Evolutionary conservation across 2,329 filamentous ascomycete genomes (phyloP).

Genomic region (Ciborinia camelliae): DNA sequence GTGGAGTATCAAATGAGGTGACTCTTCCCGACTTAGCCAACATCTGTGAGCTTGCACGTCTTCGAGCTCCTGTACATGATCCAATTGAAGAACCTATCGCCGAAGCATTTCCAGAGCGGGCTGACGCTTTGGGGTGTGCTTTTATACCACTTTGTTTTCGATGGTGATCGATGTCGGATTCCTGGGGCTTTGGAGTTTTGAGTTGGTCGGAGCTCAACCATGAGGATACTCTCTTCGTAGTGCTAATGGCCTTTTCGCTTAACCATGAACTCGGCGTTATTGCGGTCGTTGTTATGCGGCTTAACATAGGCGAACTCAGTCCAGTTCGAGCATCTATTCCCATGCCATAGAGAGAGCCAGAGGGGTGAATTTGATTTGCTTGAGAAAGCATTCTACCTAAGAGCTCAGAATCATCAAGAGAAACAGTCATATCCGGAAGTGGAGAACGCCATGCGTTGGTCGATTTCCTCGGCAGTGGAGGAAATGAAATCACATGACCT

Average conservation of each 20-base stretch:
- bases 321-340: slow-evolving; percentile 26
- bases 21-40: slow-evolving; percentile 25
- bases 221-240: slow-evolving; percentile 17
- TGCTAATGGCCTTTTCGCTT: not conserved
- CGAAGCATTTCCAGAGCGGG: slow-evolving; percentile 21
- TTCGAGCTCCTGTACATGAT: slow-evolving; percentile 21
- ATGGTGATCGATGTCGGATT: slow-evolving; percentile 1
- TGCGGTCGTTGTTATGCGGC: not conserved
- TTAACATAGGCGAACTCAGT: not conserved
- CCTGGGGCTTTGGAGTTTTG: not conserved
- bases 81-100: slow-evolving; percentile 28
- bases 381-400: not conserved
- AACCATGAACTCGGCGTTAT: not conserved
- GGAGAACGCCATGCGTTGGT: slow-evolving; percentile 34
- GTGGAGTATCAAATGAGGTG: slow-evolving; percentile 17
- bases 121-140: slow-evolving; percentile 24
- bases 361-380: not conserved
- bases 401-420: not conserved
- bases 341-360: slow-evolving; percentile 27
- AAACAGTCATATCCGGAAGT: slow-evolving; percentile 28
- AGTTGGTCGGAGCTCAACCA: not conserved
- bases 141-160: slow-evolving; percentile 22
- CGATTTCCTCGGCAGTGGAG: slow-evolving; percentile 29
- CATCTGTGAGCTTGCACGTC: slow-evolving; percentile 20
- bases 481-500: slow-evolving; percentile 30